Evolutionary conservation across 257 asterid genomes (phyloP), one percentile per base, ranked within the genome.

Genomic region (Plantago ovata): DNA sequence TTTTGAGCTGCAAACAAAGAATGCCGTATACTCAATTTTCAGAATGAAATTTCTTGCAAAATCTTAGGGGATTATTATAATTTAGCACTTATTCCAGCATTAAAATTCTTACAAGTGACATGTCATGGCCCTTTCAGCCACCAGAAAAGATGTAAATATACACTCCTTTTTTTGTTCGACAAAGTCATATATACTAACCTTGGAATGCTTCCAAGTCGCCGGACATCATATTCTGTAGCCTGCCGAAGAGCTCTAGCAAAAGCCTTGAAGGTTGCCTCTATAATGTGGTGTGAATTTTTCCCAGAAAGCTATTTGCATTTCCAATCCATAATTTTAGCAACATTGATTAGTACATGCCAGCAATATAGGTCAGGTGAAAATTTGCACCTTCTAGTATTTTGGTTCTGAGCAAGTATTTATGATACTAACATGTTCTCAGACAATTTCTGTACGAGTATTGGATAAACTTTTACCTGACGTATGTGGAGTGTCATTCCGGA

Each of bases 401-500:
- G 32, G 32, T 24, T 24, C 5, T 24, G 5, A 24, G 2, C 2
- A 24, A 24, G 32, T 24, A 24, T 5, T n/a, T n/a, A n/a, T 2
- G 5, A 2, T 24, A 24, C 32, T 24, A 24, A 24, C 5, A 24
- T 24, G 32, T 5, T 24, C 2, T 5, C 32, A 24, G 5, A 24
- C 32, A 24, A 24, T 24, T 24, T 5, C 5, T 3, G 60, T 6
- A 3, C 60, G 21, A 57, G 40, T 16, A 53, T 56, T 16, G 20
- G 63, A 53, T 39, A 38, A 19, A 63, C 15, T 28, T 38, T 44
- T 69, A 93, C 98, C 95, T 93, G 98, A 12, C 95, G 80, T 67
- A 89, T 89, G 69, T 93, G 98, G 28, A 89, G 86, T n/a, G 98
- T 89, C 97, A 89, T 89, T 64, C 98, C 97, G 56, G 97, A 93